phyloP scores from a whole-genome alignment of 305 asterid genomes.

The Fraxinus latifolia region DNA sequence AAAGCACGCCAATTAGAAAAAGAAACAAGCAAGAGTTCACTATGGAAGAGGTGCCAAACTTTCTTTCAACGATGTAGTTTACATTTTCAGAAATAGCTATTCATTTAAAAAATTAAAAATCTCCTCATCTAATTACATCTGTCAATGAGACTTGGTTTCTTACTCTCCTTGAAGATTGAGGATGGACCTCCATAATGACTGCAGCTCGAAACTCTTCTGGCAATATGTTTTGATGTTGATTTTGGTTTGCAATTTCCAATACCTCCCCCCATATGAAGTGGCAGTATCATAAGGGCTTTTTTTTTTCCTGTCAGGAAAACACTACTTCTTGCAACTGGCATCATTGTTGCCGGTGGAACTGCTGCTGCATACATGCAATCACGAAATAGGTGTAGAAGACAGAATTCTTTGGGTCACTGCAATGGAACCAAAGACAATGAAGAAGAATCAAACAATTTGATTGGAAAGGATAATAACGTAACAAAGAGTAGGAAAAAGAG shows the following conservation, averaged over 20 bases:
- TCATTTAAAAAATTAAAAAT: background rate
- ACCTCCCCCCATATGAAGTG: background rate
- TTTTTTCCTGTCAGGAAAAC: conserved; percentile 59
- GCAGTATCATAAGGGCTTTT: background rate
- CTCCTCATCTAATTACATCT: background rate
- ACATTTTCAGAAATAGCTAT: background rate
- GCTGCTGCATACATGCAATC: conserved; percentile 81
- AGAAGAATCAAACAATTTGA: conserved; percentile 40
- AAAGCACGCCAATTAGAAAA: background rate
- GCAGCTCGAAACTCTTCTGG: background rate
- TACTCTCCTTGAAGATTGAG: conserved; percentile 13
- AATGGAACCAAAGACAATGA: conserved; percentile 46
- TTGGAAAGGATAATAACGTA: conserved; percentile 47
- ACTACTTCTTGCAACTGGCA: conserved; percentile 74
- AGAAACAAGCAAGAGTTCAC: background rate
- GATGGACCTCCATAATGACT: background rate
- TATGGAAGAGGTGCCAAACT: background rate
- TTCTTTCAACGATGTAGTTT: background rate
- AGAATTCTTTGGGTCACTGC: conserved; percentile 38
- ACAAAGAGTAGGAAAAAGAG: conserved; percentile 72
- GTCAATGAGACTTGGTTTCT: background rate
- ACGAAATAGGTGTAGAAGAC: conserved; percentile 45
- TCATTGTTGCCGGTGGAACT: conserved; percentile 86
- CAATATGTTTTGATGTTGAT: background rate
- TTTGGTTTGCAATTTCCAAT: background rate